phyloP scores from a whole-genome alignment of 371 early-diverging fungal species.

The Mortierella sp. region DNA sequence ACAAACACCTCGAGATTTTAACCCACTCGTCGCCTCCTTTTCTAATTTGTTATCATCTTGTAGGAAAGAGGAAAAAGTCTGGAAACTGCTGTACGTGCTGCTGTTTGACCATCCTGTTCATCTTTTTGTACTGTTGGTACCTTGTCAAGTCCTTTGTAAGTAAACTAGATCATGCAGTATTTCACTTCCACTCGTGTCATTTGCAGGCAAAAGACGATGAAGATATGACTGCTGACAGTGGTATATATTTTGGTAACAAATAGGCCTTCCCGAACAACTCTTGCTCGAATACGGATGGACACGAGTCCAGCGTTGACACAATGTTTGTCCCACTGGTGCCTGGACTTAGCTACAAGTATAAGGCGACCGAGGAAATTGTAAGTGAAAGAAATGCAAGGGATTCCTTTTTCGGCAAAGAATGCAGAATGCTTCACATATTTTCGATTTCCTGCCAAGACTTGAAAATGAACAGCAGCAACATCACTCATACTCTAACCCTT shows the following conservation, averaged over 20 bases:
- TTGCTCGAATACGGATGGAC: constrained; percentile 9
- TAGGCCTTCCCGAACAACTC: not conserved
- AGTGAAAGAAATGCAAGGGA: not conserved
- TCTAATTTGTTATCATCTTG: too few species aligned
- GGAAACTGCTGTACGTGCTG: constrained; percentile 33
- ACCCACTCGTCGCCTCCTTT: too few species aligned
- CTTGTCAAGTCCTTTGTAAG: constrained; percentile 20
- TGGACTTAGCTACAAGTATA: not conserved
- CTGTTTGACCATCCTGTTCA: constrained; percentile 22
- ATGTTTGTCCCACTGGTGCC: not conserved
- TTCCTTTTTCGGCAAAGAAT: too few species aligned
- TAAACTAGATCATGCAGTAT: not conserved
- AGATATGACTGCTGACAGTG: too few species aligned
- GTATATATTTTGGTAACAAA: not conserved
- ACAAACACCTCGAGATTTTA: too few species aligned
- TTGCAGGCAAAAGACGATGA: not conserved
- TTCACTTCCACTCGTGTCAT: not conserved
- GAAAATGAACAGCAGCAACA: not conserved
- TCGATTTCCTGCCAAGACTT: not conserved
- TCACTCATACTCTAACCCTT: not conserved
- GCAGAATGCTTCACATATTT: too few species aligned
- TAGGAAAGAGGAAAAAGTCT: constrained; percentile 15
- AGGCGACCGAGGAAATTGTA: constrained; percentile 22
- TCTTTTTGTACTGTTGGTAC: constrained; percentile 24
- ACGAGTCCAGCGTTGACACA: not conserved